Conservation (phyloP, 768 basidiomycete species). For the Lanmaoa pseudosensibilis region DNA sequence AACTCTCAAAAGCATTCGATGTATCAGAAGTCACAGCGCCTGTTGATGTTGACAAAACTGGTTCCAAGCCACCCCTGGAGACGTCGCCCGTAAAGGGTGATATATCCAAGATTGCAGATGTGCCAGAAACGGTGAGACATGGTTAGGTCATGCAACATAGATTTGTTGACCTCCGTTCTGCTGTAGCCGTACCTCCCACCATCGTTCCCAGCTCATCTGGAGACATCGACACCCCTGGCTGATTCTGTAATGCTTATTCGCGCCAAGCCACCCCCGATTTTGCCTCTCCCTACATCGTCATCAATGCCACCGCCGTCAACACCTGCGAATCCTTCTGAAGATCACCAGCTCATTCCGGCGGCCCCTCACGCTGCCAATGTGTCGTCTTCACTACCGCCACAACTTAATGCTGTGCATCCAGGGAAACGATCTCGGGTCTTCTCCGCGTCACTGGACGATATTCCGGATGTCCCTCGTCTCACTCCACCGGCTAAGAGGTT, state of each 20-base stretch:
- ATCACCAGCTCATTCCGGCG: constrained; percentile 8
- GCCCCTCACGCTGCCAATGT: constrained; percentile 10
- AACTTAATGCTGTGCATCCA: constrained; percentile 14
- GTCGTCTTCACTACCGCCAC: constrained; percentile 17
- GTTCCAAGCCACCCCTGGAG: constrained; percentile 3
- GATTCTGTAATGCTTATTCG: constrained; percentile 23
- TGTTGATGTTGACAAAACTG: neutral
- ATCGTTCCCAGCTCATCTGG: constrained; percentile 53
- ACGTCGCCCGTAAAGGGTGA: constrained; percentile 4
- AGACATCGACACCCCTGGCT: constrained; percentile 53
- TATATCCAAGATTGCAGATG: constrained; percentile 32
- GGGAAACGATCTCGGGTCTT: constrained; percentile 32
- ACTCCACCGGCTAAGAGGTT: constrained; percentile 28
- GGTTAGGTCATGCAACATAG: constrained; percentile 2
- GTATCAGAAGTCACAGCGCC: neutral
- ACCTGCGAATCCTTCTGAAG: constrained; percentile 19
- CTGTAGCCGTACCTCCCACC: constrained; percentile 51
- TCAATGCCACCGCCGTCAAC: constrained; percentile 29
- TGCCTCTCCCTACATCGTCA: constrained; percentile 24
- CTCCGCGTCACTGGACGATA: constrained; percentile 31
- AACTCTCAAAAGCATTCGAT: constrained; percentile 5
- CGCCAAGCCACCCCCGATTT: constrained; percentile 47
- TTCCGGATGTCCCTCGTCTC: constrained; percentile 7
- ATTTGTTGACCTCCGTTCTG: constrained; percentile 14
- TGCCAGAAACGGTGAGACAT: constrained; percentile 39